Evolutionary conservation across 2,329 filamentous ascomycete genomes (phyloP), one percentile per base, ranked within the genome.

Genomic region (Talaromyces albobiverticillius): DNA sequence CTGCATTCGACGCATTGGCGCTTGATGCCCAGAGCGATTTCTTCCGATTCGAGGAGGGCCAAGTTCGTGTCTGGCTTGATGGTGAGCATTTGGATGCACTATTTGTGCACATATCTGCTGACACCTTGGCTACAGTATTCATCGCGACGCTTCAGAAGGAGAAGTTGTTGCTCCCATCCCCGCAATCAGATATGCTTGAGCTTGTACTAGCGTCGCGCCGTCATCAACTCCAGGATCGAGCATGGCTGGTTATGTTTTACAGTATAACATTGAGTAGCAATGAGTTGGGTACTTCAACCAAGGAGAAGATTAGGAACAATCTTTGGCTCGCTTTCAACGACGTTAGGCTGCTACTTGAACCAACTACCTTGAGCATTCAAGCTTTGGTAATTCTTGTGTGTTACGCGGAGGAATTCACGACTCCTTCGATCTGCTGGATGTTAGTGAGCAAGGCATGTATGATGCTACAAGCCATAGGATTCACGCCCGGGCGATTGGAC

Each of bases 381-480:
- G 40, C 40, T 25, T 42, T 42, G 13, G 9, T 42, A 22, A 20
- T 42, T 42, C 22, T 42, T 9, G 40, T 22, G 40, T 42, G 18
- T 10, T 42, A 42, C 22, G 40, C 16, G 40, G 40, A 42, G 40
- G 7, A 42, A 42, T 42, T 42, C 16, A 42, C 20, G 40, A 42
- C 18, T 18, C 40, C 40, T 20, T 42, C 16, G n/a, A 22, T 42
- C 22, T 42, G 40, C 40, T 42, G 40, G 40, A 42, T 42, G 40
- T 16, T 42, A 25, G 16, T 42, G 20, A 42, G 43, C 43, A 29
- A 46, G 14, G 43, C 43, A 2, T 46, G 43, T 29, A 31, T 46
- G 26, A 46, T 46, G 43, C 20, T 46, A 18, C 43, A 46, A 31
- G 43, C 43, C n/a, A n/a, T 46, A 46, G 43, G 23, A 9, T 29